Evolutionary conservation across 176 grass and related monocot species (phyloP), one percentile per base, ranked within the genome.

Genomic region (Triticum urartu): DNA sequence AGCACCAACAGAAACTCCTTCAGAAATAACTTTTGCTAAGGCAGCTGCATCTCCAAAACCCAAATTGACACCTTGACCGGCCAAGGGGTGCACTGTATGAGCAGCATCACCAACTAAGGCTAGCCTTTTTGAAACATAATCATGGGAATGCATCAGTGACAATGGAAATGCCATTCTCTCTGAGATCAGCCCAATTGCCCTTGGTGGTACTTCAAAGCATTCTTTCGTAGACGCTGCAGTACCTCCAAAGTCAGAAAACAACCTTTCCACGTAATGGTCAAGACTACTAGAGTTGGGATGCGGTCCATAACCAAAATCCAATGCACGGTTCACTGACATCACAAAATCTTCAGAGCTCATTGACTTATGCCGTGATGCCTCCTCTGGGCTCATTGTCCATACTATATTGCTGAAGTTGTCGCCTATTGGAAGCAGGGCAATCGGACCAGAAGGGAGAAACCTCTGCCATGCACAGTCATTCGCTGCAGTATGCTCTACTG

Each of bases 351-450:
- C 92, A 33, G 82, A 14, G 72, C 82, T 94, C 89, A 95, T 96
- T 50, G 80, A 89, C 77, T 94, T 95, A 66, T 94, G 97, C 40
- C 47, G 85, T 0, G 34, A 75, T 72, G 97, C 84, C 48, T 94
- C 92, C 66, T 92, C 90, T 38, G 97, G 88, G 68, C 85, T 88
- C 97, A 99, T 99, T 92, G 97, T 99, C 97, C 97, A 99, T 36
- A 99, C 97, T 87, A 99, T 96, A 82, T 96, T 99, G 92, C 97
- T 99, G 76, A 92, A 99, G 26, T 88, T 94, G 36, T 90, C 67
- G 1, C 94, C 97, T 64, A 99, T 89, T 7, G 97, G 92, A 58
- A 96, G 90, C 63, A 96, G 87, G 67, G 97, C 97, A 26, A 99
- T 91, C 24, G 97, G 97, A 77, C 97, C 97, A 61, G 88, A 86